phyloP scores from a whole-genome alignment of 371 early-diverging fungal genomes.

The Mucor ambiguus region DNA sequence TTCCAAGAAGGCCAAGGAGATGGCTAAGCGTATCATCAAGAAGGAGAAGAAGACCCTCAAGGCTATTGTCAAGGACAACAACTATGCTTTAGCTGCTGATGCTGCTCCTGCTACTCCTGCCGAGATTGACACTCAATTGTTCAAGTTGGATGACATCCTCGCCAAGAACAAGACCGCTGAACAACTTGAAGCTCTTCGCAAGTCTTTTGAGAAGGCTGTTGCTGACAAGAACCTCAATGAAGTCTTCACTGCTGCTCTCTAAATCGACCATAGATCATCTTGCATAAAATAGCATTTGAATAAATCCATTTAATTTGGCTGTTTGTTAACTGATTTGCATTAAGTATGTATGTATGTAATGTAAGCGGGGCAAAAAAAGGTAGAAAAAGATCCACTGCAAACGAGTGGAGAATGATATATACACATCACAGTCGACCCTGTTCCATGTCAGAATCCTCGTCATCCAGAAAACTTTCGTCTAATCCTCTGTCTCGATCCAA shows the following conservation, averaged over 20 bases:
- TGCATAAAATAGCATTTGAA: constrained; percentile 1
- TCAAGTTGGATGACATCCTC: constrained; percentile 70
- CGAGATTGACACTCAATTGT: constrained; percentile 64
- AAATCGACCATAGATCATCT: constrained; percentile 5
- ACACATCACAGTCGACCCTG: constrained; percentile 22
- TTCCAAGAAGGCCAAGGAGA: constrained; percentile 75
- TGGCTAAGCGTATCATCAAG: constrained; percentile 79
- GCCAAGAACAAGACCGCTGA: constrained; percentile 68
- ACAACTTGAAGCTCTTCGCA: constrained; percentile 58
- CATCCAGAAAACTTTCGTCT: constrained; percentile 44
- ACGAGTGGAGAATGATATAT: background rate
- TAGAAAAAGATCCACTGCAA: background rate
- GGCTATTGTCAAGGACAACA: constrained; percentile 76
- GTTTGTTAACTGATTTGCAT: background rate
- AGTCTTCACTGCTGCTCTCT: constrained; percentile 52
- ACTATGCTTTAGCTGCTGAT: constrained; percentile 73
- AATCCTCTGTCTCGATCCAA: constrained; percentile 40
- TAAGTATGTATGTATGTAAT: background rate
- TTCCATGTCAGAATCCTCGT: constrained; percentile 45
- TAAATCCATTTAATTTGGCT: background rate
- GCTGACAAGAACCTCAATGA: constrained; percentile 56
- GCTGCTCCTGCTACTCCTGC: constrained; percentile 53
- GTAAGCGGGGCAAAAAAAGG: background rate
- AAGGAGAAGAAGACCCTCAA: constrained; percentile 93
- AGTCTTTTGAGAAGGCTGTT: constrained; percentile 58